Base-by-base conservation (phyloP, 108 stramenopile species). In the Conticribra guillardii region DNA sequence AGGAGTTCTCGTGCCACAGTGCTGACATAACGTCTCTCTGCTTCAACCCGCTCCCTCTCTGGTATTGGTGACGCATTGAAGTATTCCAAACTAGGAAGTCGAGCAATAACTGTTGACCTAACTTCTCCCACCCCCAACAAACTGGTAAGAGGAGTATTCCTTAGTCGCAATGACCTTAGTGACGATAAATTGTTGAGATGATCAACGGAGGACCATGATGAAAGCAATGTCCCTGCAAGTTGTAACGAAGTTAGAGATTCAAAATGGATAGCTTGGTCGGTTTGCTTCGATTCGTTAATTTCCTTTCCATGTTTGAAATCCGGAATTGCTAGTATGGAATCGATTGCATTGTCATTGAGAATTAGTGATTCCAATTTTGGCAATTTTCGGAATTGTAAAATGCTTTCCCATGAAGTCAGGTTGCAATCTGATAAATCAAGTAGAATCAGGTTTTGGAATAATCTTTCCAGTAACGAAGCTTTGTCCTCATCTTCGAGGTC, bases 1-100 rank as follows among this genome's bases (percentile, higher is more conserved):
- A 81, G 54, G 57, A 85, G 56, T 60, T 89, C 88, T 59, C 79
- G 67, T 2, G 81, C 79, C n/a, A 89, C 80, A 45, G 62, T 56
- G 55, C 85, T 86, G 58, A 89, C 84, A 78, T 94, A 96, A 32
- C 87, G 75, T 46, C 88, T 81, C 62, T 94, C 95, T 26, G 95
- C 90, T 46, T 93, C 92, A 21, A 53, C n/a, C 23, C 92, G 77
- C 73, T 96, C 93, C 33, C 83, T 61, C 17, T 65, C 49, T 0
- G 89, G 61, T 45, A 96, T 78, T 45, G 78, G 61, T 0, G 87
- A 89, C 24, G 81, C 89, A 81, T 96, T 96, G 73, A 96, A 74
- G 24, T 64, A 77, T 3, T 80, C 69, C 49, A 94, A 57, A 17
- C 44, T 50, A 0, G 89, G 80, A 73, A 91, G 74, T 29, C 91